Evolutionary conservation across 176 grass and related monocot species (phyloP), one percentile per base, ranked within the genome.

Genomic region (Aegilops umbellulata): DNA sequence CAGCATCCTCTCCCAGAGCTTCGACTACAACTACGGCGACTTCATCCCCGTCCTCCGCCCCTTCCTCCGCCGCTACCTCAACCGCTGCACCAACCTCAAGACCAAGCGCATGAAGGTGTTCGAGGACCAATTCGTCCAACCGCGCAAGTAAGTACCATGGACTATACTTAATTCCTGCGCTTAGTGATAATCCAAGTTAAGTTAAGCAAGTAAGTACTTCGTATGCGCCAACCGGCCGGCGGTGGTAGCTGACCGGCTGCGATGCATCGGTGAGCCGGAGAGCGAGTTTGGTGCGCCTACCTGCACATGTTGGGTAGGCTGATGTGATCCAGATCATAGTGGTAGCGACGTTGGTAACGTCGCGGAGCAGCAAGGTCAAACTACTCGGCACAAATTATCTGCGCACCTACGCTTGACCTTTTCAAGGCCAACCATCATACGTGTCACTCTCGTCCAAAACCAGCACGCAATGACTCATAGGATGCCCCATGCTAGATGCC

Each of bases 1-100:
- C 30, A 98, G 95, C 80, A 69, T 83, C 12, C 90, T 97, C 0
- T 93, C 95, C 81, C 95, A 98, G 93, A 98, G 95, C 89, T 98
- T 98, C 60, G 95, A 98, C 60, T 98, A 98, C 70, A 98, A 98
- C 77, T 98, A 98, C 44, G 95, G 95, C 23, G 95, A 98, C 44
- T 98, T 98, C 89, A 98, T 98, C 87, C 95, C 91, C 27, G 83
- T 98, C 42, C 80, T 98, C 39, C 86, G 93, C 7, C 93, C 93
- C 0, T 87, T 97, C 79, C 83, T 97, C 60, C 87, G 93, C 41
- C 89, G 89, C 0, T 97, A 95, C 88, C 90, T 95, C 83, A 89
- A 85, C 15, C 92, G 87, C 22, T 98, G 95, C 85, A 88, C 85
- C 61, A 61, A 90, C 31, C 91, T 98, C 82, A 98, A 98, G 85